Evolutionary conservation across 148 eudicot species (phyloP).

Genomic region (Vaccinium macrocarpon): DNA sequence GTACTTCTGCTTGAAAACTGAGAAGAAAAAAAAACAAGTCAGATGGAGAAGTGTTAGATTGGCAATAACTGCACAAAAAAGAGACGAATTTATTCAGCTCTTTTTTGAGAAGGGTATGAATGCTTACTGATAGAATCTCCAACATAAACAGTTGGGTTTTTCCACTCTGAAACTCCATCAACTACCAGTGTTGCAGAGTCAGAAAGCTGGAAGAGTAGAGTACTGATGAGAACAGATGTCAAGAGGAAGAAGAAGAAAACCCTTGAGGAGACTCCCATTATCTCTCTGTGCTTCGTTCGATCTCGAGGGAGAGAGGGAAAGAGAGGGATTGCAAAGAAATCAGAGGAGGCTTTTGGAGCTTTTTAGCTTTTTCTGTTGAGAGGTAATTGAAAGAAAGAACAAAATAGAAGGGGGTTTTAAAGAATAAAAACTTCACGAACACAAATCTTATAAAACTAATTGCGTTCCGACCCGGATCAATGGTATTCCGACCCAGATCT

Average conservation of each 20-base stretch:
- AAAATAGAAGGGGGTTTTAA: neutral
- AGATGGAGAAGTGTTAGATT: neutral
- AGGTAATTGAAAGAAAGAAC: neutral
- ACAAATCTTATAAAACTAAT: neutral
- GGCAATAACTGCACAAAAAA: neutral
- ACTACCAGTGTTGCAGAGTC: constrained; percentile 59
- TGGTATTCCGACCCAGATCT: too few species aligned
- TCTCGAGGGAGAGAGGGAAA: neutral
- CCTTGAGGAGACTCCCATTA: constrained; percentile 15
- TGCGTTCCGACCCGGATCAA: too few species aligned
- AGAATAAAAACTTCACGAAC: neutral
- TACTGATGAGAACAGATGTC: constrained; percentile 18
- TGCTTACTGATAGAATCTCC: constrained; percentile 78
- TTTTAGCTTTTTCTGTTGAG: neutral
- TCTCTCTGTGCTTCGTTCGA: neutral
- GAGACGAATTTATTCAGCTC: neutral
- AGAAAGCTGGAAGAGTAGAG: constrained; percentile 21
- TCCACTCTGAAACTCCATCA: constrained; percentile 76
- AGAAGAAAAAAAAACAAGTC: neutral
- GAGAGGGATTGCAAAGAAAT: constrained; percentile 5
- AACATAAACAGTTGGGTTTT: constrained; percentile 52
- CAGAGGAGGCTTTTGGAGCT: constrained; percentile 5
- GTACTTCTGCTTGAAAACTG: constrained; percentile 83
- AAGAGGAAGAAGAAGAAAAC: constrained; percentile 21
- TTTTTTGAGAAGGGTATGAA: neutral